Evolutionary conservation across 352 stramenopile genomes (phyloP).

Genomic region (Phytophthora pluvialis): DNA sequence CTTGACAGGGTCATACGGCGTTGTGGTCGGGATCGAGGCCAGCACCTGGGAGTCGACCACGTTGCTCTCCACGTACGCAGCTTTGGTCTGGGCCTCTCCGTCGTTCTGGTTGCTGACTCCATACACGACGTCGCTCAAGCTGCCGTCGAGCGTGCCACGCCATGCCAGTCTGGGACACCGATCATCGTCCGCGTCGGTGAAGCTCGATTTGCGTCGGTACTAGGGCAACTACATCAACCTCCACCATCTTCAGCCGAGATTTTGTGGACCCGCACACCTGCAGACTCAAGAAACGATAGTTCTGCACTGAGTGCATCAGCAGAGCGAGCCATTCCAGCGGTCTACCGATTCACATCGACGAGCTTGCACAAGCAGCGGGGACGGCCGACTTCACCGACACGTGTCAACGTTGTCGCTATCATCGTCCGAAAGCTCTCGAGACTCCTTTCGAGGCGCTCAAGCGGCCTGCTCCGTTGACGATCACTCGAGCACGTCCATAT

Average conservation of each 20-base stretch:
- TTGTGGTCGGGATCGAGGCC: constrained; percentile 49
- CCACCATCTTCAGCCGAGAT: too few species aligned
- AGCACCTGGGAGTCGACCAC: constrained; percentile 43
- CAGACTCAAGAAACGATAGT: constrained; percentile 4
- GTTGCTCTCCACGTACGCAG: constrained; percentile 40
- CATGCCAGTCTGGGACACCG: constrained; percentile 36
- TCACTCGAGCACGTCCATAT: constrained; percentile 11
- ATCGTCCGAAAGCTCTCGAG: constrained; percentile 6
- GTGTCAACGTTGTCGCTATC: constrained; percentile 9
- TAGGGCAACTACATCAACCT: too few species aligned
- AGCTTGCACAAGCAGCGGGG: constrained; percentile 9
- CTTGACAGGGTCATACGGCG: constrained; percentile 46
- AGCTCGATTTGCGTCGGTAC: too few species aligned
- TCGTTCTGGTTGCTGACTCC: constrained; percentile 29
- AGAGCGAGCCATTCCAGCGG: constrained; percentile 5
- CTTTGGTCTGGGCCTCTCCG: constrained; percentile 40
- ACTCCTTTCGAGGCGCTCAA: constrained; percentile 11
- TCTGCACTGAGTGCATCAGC: constrained; percentile 18
- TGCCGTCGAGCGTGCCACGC: constrained; percentile 41
- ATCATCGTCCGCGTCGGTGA: too few species aligned
- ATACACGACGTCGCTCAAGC: constrained; percentile 55
- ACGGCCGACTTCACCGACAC: constrained; percentile 1
- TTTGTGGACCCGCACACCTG: neutral
- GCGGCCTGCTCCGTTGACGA: constrained; percentile 1
- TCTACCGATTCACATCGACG: constrained; percentile 19